Evolutionary conservation across 148 eudicot genomes (phyloP), one percentile per base, ranked within the genome.

Genomic region (Dianthus caryophyllus): DNA sequence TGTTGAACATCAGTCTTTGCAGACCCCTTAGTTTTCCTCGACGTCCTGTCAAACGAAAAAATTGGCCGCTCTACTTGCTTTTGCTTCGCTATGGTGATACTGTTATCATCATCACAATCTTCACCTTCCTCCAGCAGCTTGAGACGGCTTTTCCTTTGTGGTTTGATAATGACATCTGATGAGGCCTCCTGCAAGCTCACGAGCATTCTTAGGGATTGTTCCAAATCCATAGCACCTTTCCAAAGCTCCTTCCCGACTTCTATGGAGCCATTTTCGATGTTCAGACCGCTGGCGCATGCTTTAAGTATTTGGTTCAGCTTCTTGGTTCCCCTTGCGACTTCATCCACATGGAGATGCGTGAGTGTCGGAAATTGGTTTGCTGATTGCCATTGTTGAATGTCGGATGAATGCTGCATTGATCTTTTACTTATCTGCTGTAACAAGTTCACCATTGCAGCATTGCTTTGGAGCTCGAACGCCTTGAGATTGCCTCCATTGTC

Each of bases 201-300:
- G 46, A 94, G 92, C 96, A 88, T 88, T 52, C 78, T 79, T 44
- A 94, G 60, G 12, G 96, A 84, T 68, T 90, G 90, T 76, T 94
- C 96, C 79, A 94, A 68, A 64, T 90, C 90, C 66, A 73, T 75
- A 2, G 97, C 93, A 14, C 99, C 97, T 81, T 86, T 86, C 76
- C 89, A 67, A 31, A 94, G 74, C 30, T 94, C 87, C 70, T 75
- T 81, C 49, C 96, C 97, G 0, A 90, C 77, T 63, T 90, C 87
- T 59, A 83, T 68, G 0, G 96, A 84, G 58, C 83, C 72, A 18
- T 80, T 67, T 53, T 83, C 80, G 12, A 80, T 58, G 54, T 65
- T 80, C 12, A 77, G 52, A 61, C 85, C 88, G 46, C 81, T 79
- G 10, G 91, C 79, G 76, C 84, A 82, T 26, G 88, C 87, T 73